phyloP scores from a whole-genome alignment of 345 rosid species.

The Combretum micranthum region DNA sequence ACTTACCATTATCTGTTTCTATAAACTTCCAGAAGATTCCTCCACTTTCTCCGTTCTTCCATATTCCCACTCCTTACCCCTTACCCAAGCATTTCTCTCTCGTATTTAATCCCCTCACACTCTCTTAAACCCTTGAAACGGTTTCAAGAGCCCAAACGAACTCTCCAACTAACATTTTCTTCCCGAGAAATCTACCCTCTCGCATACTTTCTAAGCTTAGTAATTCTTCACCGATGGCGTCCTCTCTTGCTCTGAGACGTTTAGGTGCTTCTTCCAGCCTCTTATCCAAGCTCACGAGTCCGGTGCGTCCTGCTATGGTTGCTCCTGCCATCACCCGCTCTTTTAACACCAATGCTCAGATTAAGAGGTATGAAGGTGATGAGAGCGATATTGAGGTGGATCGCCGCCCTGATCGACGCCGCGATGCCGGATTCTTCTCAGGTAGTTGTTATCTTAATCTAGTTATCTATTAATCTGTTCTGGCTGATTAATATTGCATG shows the following conservation, averaged over 20 bases:
- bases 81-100: slow-evolving; percentile 13
- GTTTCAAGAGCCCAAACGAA: neutral
- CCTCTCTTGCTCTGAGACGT: slow-evolving; percentile 23
- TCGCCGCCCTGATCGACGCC: slow-evolving; percentile 13
- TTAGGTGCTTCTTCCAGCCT: slow-evolving; percentile 14
- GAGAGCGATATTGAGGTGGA: slow-evolving; percentile 15
- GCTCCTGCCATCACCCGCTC: slow-evolving; percentile 22
- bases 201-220: neutral
- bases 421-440: slow-evolving; percentile 14
- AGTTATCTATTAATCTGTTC: neutral
- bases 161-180: neutral
- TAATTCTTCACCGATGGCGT: slow-evolving; percentile 23
- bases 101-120: neutral
- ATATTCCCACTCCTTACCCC: slow-evolving; percentile 4
- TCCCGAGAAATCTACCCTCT: neutral
- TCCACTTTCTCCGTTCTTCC: slow-evolving; percentile 12
- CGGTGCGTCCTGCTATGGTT: slow-evolving; percentile 11
- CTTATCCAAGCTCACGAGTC: slow-evolving; percentile 10
- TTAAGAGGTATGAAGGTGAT: slow-evolving; percentile 9
- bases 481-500: slow-evolving; percentile 1
- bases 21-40: slow-evolving; percentile 8
- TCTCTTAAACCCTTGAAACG: neutral
- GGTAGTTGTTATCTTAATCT: slow-evolving; percentile 16
- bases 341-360: slow-evolving; percentile 33
- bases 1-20: neutral